Evolutionary conservation across 805 yeast genomes (phyloP), one percentile per base, ranked within the genome.

Genomic region (Candida koratica): DNA sequence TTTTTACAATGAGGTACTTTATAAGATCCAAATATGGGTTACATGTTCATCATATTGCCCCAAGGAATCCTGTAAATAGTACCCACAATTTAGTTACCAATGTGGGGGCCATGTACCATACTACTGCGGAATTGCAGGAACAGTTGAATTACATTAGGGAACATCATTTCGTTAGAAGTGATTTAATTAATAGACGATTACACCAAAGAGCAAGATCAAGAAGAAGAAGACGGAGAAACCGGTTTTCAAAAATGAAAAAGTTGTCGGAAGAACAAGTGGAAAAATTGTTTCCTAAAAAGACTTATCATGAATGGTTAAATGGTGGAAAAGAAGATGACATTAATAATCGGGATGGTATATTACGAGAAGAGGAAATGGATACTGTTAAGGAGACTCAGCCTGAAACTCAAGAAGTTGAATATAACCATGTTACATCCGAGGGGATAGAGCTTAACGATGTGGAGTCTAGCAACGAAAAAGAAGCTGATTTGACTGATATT

Each of bases 1-100:
- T 77, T 56, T 78, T 80, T 64, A 75, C 84, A 8, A 49, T 75
- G 35, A 58, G 84, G 32, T 79, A 80, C 52, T 71, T 79, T 45
- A 67, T 79, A 3, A 59, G 84, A 34, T 66, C 81, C 4, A 67
- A 63, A 38, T 70, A 67, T 46, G 85, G 85, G 0, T 58, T 79
- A 8, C 75, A 71, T 44, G 57, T 70, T 48, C 48, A 66, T 57
- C 61, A 67, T 1, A 37, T 62, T 6, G 43, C 59, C 6, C 53
- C 55, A 25, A 43, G 66, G n/a, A 52, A 49, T 28, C 28, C 53
- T 23, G 32, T 55, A 11, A 34, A 35, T 6, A 18, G 42, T 3
- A 35, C 18, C 13, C 24, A 23, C 2, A 26, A 22, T 10, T 6
- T 23, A 6, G 4, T 27, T 6, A 17, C 12, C 11, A 34, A 34